Conservation (phyloP, 129 eudicot genomes). For the Escallonia herrerae region DNA sequence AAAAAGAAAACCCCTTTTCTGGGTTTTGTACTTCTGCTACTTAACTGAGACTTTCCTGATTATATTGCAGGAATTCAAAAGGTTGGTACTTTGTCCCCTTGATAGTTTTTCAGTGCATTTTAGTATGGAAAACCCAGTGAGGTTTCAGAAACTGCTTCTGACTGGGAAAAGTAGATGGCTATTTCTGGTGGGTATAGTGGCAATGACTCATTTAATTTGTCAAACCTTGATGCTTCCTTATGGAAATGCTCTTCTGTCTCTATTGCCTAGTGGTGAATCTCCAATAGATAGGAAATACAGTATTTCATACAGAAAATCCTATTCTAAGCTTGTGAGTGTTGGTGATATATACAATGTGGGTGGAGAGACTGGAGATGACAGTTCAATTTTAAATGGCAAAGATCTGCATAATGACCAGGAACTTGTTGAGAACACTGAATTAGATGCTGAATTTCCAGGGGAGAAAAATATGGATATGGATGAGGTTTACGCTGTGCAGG, state of each 20-base stretch:
- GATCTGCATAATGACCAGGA: slow-evolving; percentile 23
- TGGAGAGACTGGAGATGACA: slow-evolving; percentile 1
- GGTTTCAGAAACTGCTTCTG: slow-evolving; percentile 28
- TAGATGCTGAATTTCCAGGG: slow-evolving; percentile 11
- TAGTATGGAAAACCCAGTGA: slow-evolving; percentile 37
- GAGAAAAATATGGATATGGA: slow-evolving; percentile 15
- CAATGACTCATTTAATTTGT: slow-evolving; percentile 55
- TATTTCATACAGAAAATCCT: slow-evolving; percentile 4
- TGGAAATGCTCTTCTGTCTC: slow-evolving; percentile 52
- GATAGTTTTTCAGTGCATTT: not conserved
- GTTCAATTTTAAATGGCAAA: slow-evolving; percentile 7
- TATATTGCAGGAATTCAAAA: slow-evolving; percentile 15
- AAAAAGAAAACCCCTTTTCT: not conserved
- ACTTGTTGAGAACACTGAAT: slow-evolving; percentile 26
- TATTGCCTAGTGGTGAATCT: slow-evolving; percentile 32
- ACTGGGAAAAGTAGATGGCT: slow-evolving; percentile 53
- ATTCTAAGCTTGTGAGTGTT: slow-evolving; percentile 1
- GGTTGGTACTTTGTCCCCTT: slow-evolving; percentile 1
- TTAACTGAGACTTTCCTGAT: not conserved
- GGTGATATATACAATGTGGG: not conserved
- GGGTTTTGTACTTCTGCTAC: not conserved
- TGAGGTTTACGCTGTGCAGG: slow-evolving; percentile 15
- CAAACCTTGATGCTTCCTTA: slow-evolving; percentile 75
- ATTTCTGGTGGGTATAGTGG: slow-evolving; percentile 50
- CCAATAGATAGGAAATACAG: not conserved